Conservation (phyloP, 2,329 filamentous ascomycete species). For the Colletotrichum echinochloae region DNA sequence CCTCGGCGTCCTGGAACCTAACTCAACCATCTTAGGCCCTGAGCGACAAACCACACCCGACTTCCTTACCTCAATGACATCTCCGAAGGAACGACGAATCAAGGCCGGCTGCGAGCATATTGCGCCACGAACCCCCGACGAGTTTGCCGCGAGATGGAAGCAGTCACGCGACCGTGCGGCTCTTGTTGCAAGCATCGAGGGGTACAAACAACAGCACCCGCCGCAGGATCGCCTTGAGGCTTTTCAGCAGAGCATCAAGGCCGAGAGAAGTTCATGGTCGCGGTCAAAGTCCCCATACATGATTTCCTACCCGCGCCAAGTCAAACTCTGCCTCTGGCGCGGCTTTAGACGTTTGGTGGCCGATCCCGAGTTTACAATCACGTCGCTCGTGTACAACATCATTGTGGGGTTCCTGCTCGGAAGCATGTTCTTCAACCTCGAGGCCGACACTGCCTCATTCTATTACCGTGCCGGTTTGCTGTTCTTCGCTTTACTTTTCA, state of each 20-base stretch:
- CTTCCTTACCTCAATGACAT: constrained; percentile 77
- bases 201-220: constrained; percentile 25
- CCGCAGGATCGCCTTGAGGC: constrained; percentile 32
- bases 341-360: constrained; percentile 76
- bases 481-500: constrained; percentile 51
- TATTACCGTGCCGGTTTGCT: constrained; percentile 53
- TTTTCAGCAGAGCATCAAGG: constrained; percentile 36
- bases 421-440: constrained; percentile 74
- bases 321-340: constrained; percentile 68
- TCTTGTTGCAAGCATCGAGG: constrained; percentile 17
- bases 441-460: constrained; percentile 65
- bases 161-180: constrained; percentile 14
- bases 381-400: constrained; percentile 62
- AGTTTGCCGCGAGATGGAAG: constrained; percentile 53
- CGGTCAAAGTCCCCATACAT: constrained; percentile 72
- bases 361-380: constrained; percentile 74
- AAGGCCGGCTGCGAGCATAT: constrained; percentile 64
- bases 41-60: constrained; percentile 73
- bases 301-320: constrained; percentile 72
- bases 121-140: constrained; percentile 68
- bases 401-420: constrained; percentile 67
- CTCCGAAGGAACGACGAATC: constrained; percentile 73
- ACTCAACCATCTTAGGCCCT: constrained; percentile 42
- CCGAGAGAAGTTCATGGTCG: constrained; percentile 62
- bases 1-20: not conserved